phyloP scores from a whole-genome alignment of 108 stramenopile genomes.

The Pseudonitzschia pungens region DNA sequence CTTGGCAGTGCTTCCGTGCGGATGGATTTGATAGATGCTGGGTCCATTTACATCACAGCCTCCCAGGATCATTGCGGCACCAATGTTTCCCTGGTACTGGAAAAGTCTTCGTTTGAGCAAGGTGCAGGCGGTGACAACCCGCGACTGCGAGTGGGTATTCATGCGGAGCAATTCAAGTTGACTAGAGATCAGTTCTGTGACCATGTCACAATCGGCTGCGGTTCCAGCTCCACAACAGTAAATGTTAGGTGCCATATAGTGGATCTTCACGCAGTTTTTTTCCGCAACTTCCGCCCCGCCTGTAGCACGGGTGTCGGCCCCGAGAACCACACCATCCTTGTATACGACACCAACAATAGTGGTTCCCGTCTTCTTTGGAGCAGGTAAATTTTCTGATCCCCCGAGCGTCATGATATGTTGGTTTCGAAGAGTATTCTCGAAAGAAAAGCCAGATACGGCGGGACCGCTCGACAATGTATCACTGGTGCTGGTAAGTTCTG shows the following conservation, averaged over 20 bases:
- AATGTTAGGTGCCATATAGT: constrained; percentile 98
- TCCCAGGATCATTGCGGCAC: constrained; percentile 94
- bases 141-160: constrained; percentile 75
- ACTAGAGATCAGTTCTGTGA: constrained; percentile 87
- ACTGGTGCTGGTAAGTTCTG: constrained; percentile 54
- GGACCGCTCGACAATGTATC: constrained; percentile 49
- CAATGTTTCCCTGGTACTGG: constrained; percentile 95
- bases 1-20: constrained; percentile 95
- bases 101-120: constrained; percentile 94
- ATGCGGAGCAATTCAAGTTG: constrained; percentile 96
- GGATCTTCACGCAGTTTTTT: constrained; percentile 99
- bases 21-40: constrained; percentile 95
- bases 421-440: constrained; percentile 50
- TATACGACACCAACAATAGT: constrained; percentile 94
- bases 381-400: constrained; percentile 54
- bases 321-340: constrained; percentile 95
- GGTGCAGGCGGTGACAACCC: constrained; percentile 96
- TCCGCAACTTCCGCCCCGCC: constrained; percentile 94
- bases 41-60: constrained; percentile 94
- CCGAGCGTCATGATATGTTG: constrained; percentile 24
- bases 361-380: constrained; percentile 93
- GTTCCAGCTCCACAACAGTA: constrained; percentile 99
- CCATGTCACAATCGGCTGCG: constrained; percentile 98
- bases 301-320: constrained; percentile 97
- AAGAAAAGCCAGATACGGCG: constrained; percentile 41